Conservation (phyloP, 2,329 filamentous ascomycete genomes). For the Rachicladosporium sp. region DNA sequence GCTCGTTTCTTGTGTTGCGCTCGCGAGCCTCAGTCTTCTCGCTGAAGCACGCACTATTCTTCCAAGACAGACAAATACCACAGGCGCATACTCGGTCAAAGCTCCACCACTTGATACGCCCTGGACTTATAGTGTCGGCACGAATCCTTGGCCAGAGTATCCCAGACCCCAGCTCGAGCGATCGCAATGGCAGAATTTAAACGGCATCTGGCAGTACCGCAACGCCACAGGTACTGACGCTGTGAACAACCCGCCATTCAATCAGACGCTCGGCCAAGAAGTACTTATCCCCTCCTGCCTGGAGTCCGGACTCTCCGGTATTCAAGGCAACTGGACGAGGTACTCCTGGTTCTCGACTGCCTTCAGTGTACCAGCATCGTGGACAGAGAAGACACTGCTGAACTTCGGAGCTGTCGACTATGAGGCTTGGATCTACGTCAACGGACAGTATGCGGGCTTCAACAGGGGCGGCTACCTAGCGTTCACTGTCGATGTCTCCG, state of each 20-base stretch:
- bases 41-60: not conserved
- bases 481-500: slow-evolving; percentile 43
- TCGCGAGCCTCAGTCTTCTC: too few relatives aligned
- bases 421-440: slow-evolving; percentile 42
- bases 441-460: slow-evolving; percentile 37
- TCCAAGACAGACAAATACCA: slow-evolving; percentile 6
- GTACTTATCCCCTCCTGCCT: slow-evolving; percentile 43
- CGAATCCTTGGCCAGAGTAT: slow-evolving; percentile 40
- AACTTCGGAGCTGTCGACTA: slow-evolving; percentile 53
- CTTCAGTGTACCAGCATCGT: slow-evolving; percentile 36
- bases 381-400: slow-evolving; percentile 36
- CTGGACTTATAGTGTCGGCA: slow-evolving; percentile 40
- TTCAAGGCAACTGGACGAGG: slow-evolving; percentile 15
- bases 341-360: slow-evolving; percentile 30
- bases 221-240: slow-evolving; percentile 27
- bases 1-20: too few relatives aligned
- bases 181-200: slow-evolving; percentile 38
- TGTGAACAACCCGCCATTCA: slow-evolving; percentile 31
- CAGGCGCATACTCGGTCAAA: slow-evolving; percentile 4
- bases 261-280: slow-evolving; percentile 28
- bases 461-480: slow-evolving; percentile 49
- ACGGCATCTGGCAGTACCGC: slow-evolving; percentile 43
- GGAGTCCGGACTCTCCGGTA: slow-evolving; percentile 40
- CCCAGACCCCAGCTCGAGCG: slow-evolving; percentile 42
- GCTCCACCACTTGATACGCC: slow-evolving; percentile 28